phyloP scores from a whole-genome alignment of 208 protist genomes.

The Leishmania gerbilli region DNA sequence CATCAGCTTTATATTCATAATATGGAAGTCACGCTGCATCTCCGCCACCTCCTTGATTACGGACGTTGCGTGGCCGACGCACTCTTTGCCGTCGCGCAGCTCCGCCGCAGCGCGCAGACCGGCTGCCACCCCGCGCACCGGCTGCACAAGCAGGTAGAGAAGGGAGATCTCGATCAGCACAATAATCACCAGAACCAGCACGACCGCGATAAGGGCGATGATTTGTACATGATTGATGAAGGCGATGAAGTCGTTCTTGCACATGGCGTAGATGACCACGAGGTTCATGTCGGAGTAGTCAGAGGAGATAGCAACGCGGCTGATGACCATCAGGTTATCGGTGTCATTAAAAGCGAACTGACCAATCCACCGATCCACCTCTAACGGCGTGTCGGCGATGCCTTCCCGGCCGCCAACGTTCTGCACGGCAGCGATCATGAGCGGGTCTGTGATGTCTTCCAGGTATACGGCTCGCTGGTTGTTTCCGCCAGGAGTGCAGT shows the following conservation, averaged over 20 bases:
- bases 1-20: conserved; percentile 55
- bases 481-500: background rate
- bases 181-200: conserved; percentile 30
- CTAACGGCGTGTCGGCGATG: conserved; percentile 9
- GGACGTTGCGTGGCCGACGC: conserved; percentile 22
- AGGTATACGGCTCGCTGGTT: conserved; percentile 7
- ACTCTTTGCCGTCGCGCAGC: conserved; percentile 41
- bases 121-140: conserved; percentile 31
- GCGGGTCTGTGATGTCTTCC: conserved; percentile 20
- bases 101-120: conserved; percentile 43
- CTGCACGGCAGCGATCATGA: conserved; percentile 31
- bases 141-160: conserved; percentile 47
- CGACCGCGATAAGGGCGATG: conserved; percentile 17
- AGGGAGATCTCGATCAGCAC: conserved; percentile 32
- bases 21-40: conserved; percentile 55
- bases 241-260: background rate
- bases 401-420: conserved; percentile 24
- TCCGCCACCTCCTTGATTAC: conserved; percentile 49
- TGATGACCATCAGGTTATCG: conserved; percentile 9
- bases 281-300: conserved; percentile 7
- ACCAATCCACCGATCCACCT: conserved; percentile 11
- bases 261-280: conserved; percentile 15
- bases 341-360: conserved; percentile 6
- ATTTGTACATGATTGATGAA: conserved; percentile 16
- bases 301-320: conserved; percentile 2